Base-by-base conservation (phyloP, 371 early-diverging fungal species). In the Rhizopus microsporus region DNA sequence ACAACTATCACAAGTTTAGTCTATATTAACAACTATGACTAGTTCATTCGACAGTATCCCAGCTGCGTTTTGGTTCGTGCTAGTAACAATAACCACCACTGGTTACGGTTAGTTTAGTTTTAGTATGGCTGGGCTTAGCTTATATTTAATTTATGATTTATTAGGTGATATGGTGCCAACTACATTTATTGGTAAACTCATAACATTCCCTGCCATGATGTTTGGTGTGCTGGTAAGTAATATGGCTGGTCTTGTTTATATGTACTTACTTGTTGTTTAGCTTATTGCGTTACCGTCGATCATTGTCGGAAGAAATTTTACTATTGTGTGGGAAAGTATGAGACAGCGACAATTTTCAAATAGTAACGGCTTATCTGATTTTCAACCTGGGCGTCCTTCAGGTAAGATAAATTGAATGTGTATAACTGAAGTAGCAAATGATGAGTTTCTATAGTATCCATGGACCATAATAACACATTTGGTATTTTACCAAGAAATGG, bases 281-380 rank as follows among this genome's bases (percentile, higher is more conserved):
- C 65, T 92, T 47, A 93, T 93, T 68, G 91, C 93, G 0, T 60
- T 93, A 52, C 93, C 93, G 8, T 92, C 93, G 33, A 93, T 93
- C 56, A 91, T 93, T 64, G 88, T 93, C 34, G 93, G 93, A 13
- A 80, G 93, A 42, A 90, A 92, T 62, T 93, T 92, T 64, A 91
- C 92, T 0, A 75, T 89, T 40, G 93, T 93, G 17, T 93, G 92
- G 92, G 92, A 93, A 58, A 81, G 85, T 5, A 85, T 89, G 85
- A 75, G 85, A 42, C 68, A 74, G 40, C 64, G 57, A 10, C 62
- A 66, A 34, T 47, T 51, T 15, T 52, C 53, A 9, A 57, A 52
- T n/a, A 33, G 53, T 12, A 46, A 29, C 8, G 29, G 46, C 9
- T 9, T 9, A 17, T 15, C 46, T n/a, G 46, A 46, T 46, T 12